Conservation (phyloP, 805 yeast genomes). For the Blastobotrys americana region DNA sequence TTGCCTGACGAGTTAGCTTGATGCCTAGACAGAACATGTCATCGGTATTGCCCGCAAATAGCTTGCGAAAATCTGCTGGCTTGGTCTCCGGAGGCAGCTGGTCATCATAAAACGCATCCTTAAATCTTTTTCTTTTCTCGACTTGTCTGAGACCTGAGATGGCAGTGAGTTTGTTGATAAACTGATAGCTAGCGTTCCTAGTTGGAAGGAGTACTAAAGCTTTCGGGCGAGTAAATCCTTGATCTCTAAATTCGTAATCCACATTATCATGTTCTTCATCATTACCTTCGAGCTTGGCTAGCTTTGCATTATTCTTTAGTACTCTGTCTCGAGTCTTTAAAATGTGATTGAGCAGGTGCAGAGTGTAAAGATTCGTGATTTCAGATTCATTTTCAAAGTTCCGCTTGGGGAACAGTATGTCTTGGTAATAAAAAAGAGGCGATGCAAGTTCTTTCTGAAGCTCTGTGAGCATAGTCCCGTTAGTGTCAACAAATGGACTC, state of each 20-base stretch:
- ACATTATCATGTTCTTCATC: too few species aligned
- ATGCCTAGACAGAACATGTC: constrained; percentile 90
- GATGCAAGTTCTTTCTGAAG: constrained; percentile 50
- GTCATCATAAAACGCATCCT: constrained; percentile 55
- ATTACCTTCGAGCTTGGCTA: constrained; percentile 38
- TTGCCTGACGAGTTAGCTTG: constrained; percentile 79
- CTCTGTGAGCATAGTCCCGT: constrained; percentile 29
- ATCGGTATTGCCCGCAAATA: constrained; percentile 82
- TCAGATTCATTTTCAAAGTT: constrained; percentile 42
- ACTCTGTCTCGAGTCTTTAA: constrained; percentile 82
- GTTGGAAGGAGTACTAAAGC: constrained; percentile 79
- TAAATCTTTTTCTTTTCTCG: constrained; percentile 74
- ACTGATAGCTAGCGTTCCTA: constrained; percentile 63
- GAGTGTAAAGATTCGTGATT: constrained; percentile 54
- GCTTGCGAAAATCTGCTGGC: constrained; percentile 74
- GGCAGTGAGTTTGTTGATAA: constrained; percentile 54
- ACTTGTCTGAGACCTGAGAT: constrained; percentile 65
- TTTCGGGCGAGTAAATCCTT: constrained; percentile 93
- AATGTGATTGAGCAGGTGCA: constrained; percentile 78
- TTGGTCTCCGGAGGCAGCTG: constrained; percentile 46
- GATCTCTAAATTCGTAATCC: constrained; percentile 72
- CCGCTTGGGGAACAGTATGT: constrained; percentile 54
- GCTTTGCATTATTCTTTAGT: constrained; percentile 62
- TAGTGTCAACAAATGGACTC: constrained; percentile 16
- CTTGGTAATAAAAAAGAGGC: constrained; percentile 67